Conservation (phyloP, 352 stramenopile genomes). For the Peronospora farinosa region DNA sequence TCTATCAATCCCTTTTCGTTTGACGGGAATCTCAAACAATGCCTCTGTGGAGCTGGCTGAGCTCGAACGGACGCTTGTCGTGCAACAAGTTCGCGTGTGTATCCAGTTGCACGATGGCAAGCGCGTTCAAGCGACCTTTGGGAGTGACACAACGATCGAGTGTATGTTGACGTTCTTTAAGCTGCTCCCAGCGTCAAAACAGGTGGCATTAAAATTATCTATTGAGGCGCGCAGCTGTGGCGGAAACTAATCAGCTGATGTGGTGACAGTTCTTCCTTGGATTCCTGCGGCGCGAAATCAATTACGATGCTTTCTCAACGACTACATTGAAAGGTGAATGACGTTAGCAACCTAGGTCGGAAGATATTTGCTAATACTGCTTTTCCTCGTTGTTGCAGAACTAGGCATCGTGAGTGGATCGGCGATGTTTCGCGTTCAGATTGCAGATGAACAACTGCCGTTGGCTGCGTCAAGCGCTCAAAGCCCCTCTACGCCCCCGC, state of each 20-base stretch:
- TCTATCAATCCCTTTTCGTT: slow-evolving; percentile 75
- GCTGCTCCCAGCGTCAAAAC: slow-evolving; percentile 37
- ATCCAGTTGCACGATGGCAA: slow-evolving; percentile 72
- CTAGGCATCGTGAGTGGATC: slow-evolving; percentile 75
- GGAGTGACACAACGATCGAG: slow-evolving; percentile 46
- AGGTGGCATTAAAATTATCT: slow-evolving; percentile 17
- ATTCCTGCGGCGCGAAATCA: slow-evolving; percentile 74
- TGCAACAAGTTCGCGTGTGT: slow-evolving; percentile 70
- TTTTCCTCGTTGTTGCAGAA: slow-evolving; percentile 29
- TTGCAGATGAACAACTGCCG: slow-evolving; percentile 5
- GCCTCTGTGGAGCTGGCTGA: slow-evolving; percentile 60
- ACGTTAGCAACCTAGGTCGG: background rate
- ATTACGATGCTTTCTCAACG: slow-evolving; percentile 37
- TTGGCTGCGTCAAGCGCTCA: slow-evolving; percentile 2
- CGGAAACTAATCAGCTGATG: slow-evolving; percentile 5
- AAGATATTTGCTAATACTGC: slow-evolving; percentile 1
- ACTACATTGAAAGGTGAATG: slow-evolving; percentile 67
- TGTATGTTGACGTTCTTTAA: slow-evolving; percentile 52
- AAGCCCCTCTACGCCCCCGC: background rate
- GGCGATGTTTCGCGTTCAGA: slow-evolving; percentile 77
- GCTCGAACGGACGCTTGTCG: slow-evolving; percentile 23
- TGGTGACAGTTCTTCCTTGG: slow-evolving; percentile 58
- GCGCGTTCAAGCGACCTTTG: slow-evolving; percentile 62
- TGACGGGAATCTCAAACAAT: slow-evolving; percentile 84
- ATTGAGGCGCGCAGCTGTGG: background rate